phyloP scores from a whole-genome alignment of 192 early-diverging fungal species.

The Podila clonocystis region DNA sequence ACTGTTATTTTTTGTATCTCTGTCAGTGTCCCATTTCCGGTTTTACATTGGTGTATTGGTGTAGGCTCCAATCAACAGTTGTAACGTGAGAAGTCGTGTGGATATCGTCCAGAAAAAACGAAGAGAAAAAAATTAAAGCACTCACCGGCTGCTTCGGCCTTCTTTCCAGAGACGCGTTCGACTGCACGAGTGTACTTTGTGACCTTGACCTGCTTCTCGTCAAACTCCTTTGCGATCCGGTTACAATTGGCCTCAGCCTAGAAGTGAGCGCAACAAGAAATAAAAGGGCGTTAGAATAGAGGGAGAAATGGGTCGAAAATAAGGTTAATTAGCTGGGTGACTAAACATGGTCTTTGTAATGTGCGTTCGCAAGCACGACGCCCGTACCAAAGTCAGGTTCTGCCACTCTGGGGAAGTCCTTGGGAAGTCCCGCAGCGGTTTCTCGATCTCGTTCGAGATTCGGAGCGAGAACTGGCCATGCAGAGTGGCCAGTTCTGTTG shows the following conservation, averaged over 20 bases:
- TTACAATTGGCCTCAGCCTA: slow-evolving; percentile 47
- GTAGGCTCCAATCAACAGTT: too few species aligned
- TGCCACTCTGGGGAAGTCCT: slow-evolving; percentile 43
- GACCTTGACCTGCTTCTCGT: slow-evolving; percentile 46
- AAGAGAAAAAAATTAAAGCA: neutral
- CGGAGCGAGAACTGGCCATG: slow-evolving; percentile 42
- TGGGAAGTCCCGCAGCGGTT: slow-evolving; percentile 32
- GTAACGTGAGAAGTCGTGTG: too few species aligned
- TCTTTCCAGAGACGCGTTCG: slow-evolving; percentile 44
- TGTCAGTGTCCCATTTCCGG: too few species aligned
- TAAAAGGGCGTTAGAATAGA: slow-evolving; percentile 16
- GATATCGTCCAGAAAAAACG: too few species aligned
- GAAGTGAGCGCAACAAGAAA: neutral
- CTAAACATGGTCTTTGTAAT: neutral
- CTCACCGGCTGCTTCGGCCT: slow-evolving; percentile 34
- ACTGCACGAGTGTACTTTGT: slow-evolving; percentile 36
- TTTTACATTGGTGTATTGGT: too few species aligned
- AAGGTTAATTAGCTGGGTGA: slow-evolving; percentile 8
- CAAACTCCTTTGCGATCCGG: slow-evolving; percentile 46
- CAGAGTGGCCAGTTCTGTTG: slow-evolving; percentile 27
- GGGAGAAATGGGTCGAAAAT: neutral
- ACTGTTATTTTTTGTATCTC: too few species aligned
- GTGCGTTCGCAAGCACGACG: too few species aligned
- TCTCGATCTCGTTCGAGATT: slow-evolving; percentile 46
- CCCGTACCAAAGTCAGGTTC: slow-evolving; percentile 30